Percentiles rank a stretch among this genome's conserved stretches.
Conservation (phyloP, 169 alveolate species). For the Cryptosporidium tyzzeri region DNA sequence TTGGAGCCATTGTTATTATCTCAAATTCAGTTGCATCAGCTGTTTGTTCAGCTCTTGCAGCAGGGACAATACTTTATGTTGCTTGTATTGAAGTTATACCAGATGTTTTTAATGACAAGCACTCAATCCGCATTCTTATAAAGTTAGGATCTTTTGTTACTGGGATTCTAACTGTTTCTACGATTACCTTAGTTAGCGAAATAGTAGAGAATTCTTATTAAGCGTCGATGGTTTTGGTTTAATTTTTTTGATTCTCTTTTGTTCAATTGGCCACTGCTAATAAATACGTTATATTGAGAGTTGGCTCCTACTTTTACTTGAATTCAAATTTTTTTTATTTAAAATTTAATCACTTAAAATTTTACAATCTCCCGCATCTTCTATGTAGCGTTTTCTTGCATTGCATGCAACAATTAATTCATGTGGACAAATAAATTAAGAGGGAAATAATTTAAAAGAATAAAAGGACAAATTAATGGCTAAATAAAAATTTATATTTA, state of each 20-base stretch:
- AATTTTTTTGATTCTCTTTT: not conserved
- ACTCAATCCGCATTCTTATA: not conserved
- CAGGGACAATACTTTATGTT: constrained; percentile 71
- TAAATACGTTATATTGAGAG: not conserved
- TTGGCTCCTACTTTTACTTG: too few species aligned
- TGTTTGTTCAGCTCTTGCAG: constrained; percentile 66
- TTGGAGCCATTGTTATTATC: constrained; percentile 50
- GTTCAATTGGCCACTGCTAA: not conserved
- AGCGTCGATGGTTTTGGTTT: not conserved
- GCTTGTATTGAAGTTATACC: constrained; percentile 73
- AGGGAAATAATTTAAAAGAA: not conserved
- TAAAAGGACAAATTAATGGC: not conserved
- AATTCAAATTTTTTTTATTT: not conserved
- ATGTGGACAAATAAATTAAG: constrained; percentile 14
- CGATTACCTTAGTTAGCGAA: constrained; percentile 36
- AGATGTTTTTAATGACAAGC: constrained; percentile 50
- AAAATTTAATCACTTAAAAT: not conserved
- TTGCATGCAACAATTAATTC: constrained; percentile 3
- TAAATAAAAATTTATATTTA: too few species aligned
- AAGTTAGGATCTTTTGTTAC: constrained; percentile 39
- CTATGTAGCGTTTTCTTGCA: not conserved
- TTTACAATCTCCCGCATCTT: not conserved
- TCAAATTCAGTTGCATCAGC: constrained; percentile 44
- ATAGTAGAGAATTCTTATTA: constrained; percentile 52
- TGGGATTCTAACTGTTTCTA: constrained; percentile 45